Evolutionary conservation across 176 grass and related monocot genomes (phyloP).

Genomic region (Raddia distichophylla): DNA sequence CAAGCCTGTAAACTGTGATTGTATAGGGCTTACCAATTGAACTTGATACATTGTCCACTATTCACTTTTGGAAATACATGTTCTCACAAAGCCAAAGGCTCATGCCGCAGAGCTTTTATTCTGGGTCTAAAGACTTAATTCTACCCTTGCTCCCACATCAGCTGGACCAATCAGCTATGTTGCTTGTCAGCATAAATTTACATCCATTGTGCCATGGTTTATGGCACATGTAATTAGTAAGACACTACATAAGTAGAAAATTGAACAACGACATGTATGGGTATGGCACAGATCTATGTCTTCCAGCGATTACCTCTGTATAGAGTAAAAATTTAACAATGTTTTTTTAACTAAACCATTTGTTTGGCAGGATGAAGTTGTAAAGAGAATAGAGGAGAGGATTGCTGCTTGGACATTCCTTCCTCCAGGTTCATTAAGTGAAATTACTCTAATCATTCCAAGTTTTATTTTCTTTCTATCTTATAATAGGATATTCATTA

Average conservation of each 20-base stretch:
- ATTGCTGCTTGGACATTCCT: slow-evolving; percentile 89
- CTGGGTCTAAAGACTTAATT: slow-evolving; percentile 10
- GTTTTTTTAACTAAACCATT: slow-evolving; percentile 27
- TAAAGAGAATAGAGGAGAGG: slow-evolving; percentile 71
- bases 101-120: slow-evolving; percentile 13
- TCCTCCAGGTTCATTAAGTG: slow-evolving; percentile 58
- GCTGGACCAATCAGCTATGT: slow-evolving; percentile 1
- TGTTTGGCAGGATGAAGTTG: slow-evolving; percentile 74
- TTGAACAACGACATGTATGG: too few species aligned
- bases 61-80: not conserved
- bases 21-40: not conserved
- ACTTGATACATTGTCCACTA: not conserved
- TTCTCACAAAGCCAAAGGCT: not conserved
- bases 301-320: not conserved
- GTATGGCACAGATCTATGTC: not conserved
- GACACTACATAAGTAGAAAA: not conserved
- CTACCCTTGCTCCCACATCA: slow-evolving; percentile 15
- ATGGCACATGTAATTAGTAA: slow-evolving; percentile 16
- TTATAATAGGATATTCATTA: slow-evolving; percentile 25
- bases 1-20: slow-evolving; percentile 9
- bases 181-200: slow-evolving; percentile 1
- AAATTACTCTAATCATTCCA: slow-evolving; percentile 1
- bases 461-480: slow-evolving; percentile 12
- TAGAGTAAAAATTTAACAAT: not conserved
- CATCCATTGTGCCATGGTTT: not conserved